Base-by-base conservation (phyloP, 2,329 filamentous ascomycete species). In the Cadophora malorum region DNA sequence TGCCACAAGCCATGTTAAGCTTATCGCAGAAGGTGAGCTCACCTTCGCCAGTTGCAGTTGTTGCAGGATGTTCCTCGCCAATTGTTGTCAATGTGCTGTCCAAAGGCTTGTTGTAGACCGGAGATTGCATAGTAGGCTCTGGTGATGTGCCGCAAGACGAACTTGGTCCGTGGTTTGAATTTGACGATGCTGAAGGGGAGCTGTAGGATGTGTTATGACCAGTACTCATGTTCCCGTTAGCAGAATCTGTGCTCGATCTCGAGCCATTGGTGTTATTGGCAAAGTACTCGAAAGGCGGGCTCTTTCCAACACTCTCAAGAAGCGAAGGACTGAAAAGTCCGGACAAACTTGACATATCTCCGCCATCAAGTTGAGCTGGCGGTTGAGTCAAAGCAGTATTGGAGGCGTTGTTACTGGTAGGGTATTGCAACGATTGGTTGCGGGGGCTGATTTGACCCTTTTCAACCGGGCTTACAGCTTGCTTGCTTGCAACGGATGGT, bases 121-220 rank as follows among this genome's bases (percentile, higher is more conserved):
- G 92, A 19, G 91, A 94, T 74, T 91, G 90, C 38, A 88, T 90
- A 59, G 84, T 88, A 0, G 92, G 90, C 78, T 94, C 91, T 0
- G 92, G 92, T 1, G 92, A 94, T 0, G 91, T 94, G 31, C 90
- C 91, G 75, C 91, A 93, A 28, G 88, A 90, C 7, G 88, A 90
- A 73, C 82, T 89, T 0, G 87, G 80, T 0, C 86, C 87, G 23
- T 86, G 53, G 69, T 88, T 85, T 2, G 86, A 89, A 70, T 88
- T 86, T 6, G 86, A 88, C 0, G 87, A 90, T 8, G 85, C 83
- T 14, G 87, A 89, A 0, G 88, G 88, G 6, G 90, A 92, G 72
- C 87, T 89, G 4, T 87, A 86, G 14, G 88, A 86, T 1, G 85
- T 86, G 56, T 83, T 84, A 69, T 80, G 78, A 21, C 80, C 81